These are phyloP conservation scores for Salix caprea DNA, from an alignment of 345 rosid genomes.

Conservation along the genomic window DNA sequence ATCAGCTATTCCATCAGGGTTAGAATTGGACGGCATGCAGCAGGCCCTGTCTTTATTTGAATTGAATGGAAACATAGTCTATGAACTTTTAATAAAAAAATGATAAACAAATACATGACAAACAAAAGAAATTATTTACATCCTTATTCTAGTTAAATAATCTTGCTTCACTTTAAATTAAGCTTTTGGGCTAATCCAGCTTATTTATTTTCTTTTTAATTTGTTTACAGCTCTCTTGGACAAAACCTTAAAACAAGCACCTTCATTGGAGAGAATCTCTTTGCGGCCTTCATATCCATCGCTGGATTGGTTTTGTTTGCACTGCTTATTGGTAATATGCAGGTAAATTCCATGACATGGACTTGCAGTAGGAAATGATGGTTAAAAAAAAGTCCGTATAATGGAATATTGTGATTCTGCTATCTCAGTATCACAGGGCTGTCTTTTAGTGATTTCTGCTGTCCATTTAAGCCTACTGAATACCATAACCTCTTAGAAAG, in stretches of 20 bases:
- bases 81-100: background rate
- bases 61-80: background rate
- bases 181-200: background rate
- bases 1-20: background rate
- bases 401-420: background rate
- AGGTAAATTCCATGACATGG: conserved; percentile 26
- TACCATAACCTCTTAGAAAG: background rate
- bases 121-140: background rate
- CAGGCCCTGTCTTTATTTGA: background rate
- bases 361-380: background rate
- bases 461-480: no score
- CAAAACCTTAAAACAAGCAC: conserved; percentile 60
- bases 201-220: background rate
- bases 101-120: background rate
- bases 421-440: background rate
- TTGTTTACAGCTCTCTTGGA: conserved; percentile 44
- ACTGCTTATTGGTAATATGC: conserved; percentile 63
- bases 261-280: conserved; percentile 37
- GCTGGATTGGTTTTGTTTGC: conserved; percentile 53
- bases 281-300: conserved; percentile 41
- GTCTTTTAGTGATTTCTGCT: background rate
- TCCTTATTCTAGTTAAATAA: background rate
- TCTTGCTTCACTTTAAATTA: background rate
- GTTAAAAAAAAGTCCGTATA: background rate
- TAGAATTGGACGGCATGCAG: background rate